Conservation (phyloP, 192 early-diverging fungal species). For the Kickxella alabastrina region DNA sequence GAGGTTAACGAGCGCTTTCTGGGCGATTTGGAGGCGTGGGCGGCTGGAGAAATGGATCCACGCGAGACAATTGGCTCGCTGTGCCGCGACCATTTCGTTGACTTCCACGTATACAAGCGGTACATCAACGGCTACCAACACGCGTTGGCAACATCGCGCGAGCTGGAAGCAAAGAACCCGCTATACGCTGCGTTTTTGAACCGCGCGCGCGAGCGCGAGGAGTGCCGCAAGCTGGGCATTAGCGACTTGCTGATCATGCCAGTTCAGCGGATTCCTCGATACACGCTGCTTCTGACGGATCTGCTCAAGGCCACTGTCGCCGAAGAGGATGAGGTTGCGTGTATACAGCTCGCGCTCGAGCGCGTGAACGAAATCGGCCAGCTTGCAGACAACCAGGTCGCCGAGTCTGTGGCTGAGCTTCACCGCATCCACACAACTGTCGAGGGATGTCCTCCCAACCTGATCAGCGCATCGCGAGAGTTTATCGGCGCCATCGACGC, state of each 20-base stretch:
- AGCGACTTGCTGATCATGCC: slow-evolving; percentile 73
- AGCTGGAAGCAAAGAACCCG: slow-evolving; percentile 54
- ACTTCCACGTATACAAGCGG: slow-evolving; percentile 61
- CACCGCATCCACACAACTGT: slow-evolving; percentile 49
- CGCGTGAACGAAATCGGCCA: slow-evolving; percentile 53
- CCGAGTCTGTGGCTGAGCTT: slow-evolving; percentile 49
- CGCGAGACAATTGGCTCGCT: slow-evolving; percentile 50
- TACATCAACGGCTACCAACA: slow-evolving; percentile 62
- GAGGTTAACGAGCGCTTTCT: slow-evolving; percentile 56
- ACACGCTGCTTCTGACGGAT: slow-evolving; percentile 62
- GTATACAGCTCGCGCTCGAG: slow-evolving; percentile 45
- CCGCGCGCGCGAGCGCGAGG: slow-evolving; percentile 55
- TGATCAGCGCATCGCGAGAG: slow-evolving; percentile 55
- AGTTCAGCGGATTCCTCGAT: slow-evolving; percentile 76
- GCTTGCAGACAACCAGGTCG: slow-evolving; percentile 51
- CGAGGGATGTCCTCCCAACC: slow-evolving; percentile 51
- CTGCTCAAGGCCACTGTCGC: slow-evolving; percentile 41
- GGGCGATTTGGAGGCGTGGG: slow-evolving; percentile 50
- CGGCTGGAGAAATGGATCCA: slow-evolving; percentile 44
- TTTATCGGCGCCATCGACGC: slow-evolving; percentile 50
- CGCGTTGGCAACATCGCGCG: slow-evolving; percentile 52
- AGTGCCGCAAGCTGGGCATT: slow-evolving; percentile 61
- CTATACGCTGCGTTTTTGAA: slow-evolving; percentile 52
- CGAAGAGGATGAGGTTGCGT: slow-evolving; percentile 37
- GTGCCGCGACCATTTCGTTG: slow-evolving; percentile 54